Conservation (phyloP, 116 monocot species). For the Papilionanthe hybrid region DNA sequence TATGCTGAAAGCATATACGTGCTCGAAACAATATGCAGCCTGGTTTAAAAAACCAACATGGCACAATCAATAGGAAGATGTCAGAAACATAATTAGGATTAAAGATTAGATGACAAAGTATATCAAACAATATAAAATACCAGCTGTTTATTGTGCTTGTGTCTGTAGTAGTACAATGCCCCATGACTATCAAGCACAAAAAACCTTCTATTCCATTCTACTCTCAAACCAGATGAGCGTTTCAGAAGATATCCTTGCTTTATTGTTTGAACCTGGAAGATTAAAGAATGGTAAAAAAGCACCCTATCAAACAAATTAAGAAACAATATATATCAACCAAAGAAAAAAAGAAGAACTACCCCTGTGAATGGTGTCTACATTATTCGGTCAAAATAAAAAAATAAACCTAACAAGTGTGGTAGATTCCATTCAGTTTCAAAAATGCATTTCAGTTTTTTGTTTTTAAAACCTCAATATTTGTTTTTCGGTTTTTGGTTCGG, state of each 20-base stretch:
- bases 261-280: conserved; percentile 75
- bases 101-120: background rate
- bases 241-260: conserved; percentile 98
- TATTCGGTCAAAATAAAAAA: too few relatives aligned
- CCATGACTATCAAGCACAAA: conserved; percentile 96
- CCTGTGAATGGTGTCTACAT: too few relatives aligned
- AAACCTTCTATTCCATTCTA: conserved; percentile 89
- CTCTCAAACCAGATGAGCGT: conserved; percentile 70
- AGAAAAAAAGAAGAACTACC: background rate
- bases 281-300: background rate
- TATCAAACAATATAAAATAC: conserved; percentile 23
- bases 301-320: background rate
- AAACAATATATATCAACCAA: background rate
- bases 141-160: conserved; percentile 50
- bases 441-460: too few relatives aligned
- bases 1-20: background rate
- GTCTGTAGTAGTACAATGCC: conserved; percentile 75
- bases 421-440: too few relatives aligned
- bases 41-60: background rate
- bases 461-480: too few relatives aligned
- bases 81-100: background rate
- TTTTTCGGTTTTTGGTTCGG: too few relatives aligned
- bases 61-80: background rate
- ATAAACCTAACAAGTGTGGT: too few relatives aligned
- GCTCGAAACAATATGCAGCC: background rate